Evolutionary conservation across 2,329 filamentous ascomycete species (phyloP), one percentile per base, ranked within the genome.

Genomic region (Karstenula rhodostoma): DNA sequence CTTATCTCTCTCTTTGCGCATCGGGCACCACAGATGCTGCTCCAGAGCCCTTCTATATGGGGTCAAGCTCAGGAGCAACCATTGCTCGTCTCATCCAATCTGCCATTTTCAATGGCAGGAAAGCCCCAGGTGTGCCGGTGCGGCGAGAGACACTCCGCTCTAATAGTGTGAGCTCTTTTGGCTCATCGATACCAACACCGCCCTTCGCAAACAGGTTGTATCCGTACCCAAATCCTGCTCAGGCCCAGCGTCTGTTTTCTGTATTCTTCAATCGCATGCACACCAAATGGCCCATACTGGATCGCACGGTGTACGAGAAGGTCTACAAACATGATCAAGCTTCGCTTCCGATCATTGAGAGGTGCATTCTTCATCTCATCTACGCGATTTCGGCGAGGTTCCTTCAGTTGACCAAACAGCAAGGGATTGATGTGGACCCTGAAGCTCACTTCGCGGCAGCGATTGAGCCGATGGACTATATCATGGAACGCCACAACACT

Each of bases 71-170:
- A 37, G 70, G 70, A 10, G 70, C 70, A 51, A 68, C 67, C 10
- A 73, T 73, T 58, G 70, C 70, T 58, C 65, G 68, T 32, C 62
- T 71, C 37, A 71, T 73, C 15, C 69, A 71, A 23, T 70, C 70
- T 15, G 66, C 65, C 2, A 71, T 73, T 13, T 73, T 68, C 35
- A 64, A 65, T 33, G 47, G 51, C 13, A 47, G 47, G n/a, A 60
- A 62, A 40, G 29, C 42, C 8, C 42, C 50, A 22, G 58, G 25
- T 27, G 37, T 27, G 7, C 19, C 50, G 3, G 40, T 35, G 29
- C 40, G 44, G 13, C 37, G 62, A 9, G 46, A 60, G 25, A 58
- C 57, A 6, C 57, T 65, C 10, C 60, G 62, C 13, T 60, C 62
- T 40, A 47, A 48, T 8, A 65, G 62, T 35, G 48, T 56, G 7